phyloP scores from a whole-genome alignment of 2,329 filamentous ascomycete species.

The Alternaria gansuensis region DNA sequence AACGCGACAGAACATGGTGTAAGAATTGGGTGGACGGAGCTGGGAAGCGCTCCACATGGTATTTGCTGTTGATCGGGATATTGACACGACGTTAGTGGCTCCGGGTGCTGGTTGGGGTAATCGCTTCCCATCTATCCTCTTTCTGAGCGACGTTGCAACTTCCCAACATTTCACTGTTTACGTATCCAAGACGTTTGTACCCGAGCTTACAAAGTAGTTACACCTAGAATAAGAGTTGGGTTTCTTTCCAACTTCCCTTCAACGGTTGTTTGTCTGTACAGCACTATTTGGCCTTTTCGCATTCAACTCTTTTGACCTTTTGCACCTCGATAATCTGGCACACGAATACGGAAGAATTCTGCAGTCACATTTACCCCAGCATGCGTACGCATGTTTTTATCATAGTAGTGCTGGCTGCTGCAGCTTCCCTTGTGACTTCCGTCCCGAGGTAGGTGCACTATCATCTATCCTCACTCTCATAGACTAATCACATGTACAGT shows the following conservation, averaged over 20 bases:
- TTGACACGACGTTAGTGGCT: not conserved
- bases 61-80: not conserved
- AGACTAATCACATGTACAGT: conserved; percentile 8
- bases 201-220: not conserved
- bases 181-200: not conserved
- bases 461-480: not conserved
- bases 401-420: conserved; percentile 22
- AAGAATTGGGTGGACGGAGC: not conserved
- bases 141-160: not conserved
- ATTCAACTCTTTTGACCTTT: not conserved
- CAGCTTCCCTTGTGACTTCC: conserved; percentile 21
- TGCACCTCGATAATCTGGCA: not conserved
- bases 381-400: conserved; percentile 26
- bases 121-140: not conserved
- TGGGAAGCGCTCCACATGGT: not conserved
- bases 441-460: conserved; percentile 29
- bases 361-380: not conserved
- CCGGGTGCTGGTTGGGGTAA: not conserved
- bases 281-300: not conserved
- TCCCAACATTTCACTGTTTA: not conserved
- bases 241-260: not conserved
- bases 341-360: not conserved
- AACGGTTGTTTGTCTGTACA: not conserved
- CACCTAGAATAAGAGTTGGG: not conserved
- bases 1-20: not conserved